Base-by-base conservation (phyloP, 2,329 filamentous ascomycete genomes). In the Simplicillium aogashimaense region DNA sequence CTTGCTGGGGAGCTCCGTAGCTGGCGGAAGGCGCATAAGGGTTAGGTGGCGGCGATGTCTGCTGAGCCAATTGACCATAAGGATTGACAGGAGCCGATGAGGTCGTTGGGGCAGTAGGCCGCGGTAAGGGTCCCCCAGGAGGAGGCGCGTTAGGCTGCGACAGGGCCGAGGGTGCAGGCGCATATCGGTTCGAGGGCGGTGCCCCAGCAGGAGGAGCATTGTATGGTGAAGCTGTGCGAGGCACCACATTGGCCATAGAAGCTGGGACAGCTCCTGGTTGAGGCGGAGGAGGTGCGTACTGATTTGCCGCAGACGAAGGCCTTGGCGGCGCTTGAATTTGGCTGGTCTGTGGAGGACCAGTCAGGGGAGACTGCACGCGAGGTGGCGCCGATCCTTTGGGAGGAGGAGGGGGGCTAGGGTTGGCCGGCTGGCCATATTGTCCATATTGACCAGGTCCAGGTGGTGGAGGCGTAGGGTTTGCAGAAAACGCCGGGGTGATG, bases 171-270 rank as follows among this genome's bases (percentile, higher is more conserved):
- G 82, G 78, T 38, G 75, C 69, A 11, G 84, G 83, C 12, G 85
- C 81, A 58, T 94, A 94, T 53, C 86, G 72, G 64, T 78, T 86
- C 9, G 78, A 74, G 6, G 82, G 76, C n/a, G 85, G 80, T 5
- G 77, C 68, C 14, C 70, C 73, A 25, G 80, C 67, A 7, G 86
- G 85, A 40, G 89, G 84, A 30, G 83, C 77, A 53, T 89, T 87
- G 61, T 95, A 95, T 6, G 89, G 89, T 18, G 89, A 95, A 4
- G 83, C 74, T 20, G 83, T 87, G 47, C 87, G 80, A 16, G 80
- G 74, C 38, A 86, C 73, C 15, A 77, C 74, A 33, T 79, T 70
- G 35, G 74, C 74, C 39, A 60, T 50, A 43, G 71, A 63, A 7
- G 70, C 65, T 39, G 76, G 67, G 33, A 81, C 81, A 9, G 79